Conservation (phyloP, 805 yeast genomes). For the Candida loeiensis region DNA sequence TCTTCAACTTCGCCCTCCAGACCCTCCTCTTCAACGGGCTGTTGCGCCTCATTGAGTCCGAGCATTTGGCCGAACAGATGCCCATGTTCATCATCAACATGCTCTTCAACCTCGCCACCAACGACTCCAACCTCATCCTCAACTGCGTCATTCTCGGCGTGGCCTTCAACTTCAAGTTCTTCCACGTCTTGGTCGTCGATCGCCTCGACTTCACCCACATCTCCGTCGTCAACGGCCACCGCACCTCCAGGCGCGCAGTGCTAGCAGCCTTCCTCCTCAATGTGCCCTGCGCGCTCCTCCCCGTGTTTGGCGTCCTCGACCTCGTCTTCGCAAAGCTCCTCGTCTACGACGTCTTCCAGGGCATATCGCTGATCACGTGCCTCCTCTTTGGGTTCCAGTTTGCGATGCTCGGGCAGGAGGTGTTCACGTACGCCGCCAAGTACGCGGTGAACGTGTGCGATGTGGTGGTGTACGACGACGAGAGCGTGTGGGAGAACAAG, state of each 20-base stretch:
- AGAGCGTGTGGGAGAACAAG: constrained; percentile 72
- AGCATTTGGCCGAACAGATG: constrained; percentile 47
- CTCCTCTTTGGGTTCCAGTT: constrained; percentile 75
- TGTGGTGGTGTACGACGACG: constrained; percentile 42
- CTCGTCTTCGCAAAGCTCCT: constrained; percentile 49
- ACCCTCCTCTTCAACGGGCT: constrained; percentile 54
- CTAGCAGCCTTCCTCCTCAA: constrained; percentile 32
- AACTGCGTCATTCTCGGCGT: constrained; percentile 40
- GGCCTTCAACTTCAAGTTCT: constrained; percentile 48
- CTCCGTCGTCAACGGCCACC: constrained; percentile 5
- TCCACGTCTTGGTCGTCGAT: constrained; percentile 70
- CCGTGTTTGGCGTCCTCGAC: constrained; percentile 48
- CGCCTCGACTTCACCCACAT: constrained; percentile 40
- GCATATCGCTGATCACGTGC: constrained; percentile 51
- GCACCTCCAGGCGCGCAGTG: constrained; percentile 14
- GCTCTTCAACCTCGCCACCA: constrained; percentile 62
- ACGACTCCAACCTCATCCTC: constrained; percentile 57
- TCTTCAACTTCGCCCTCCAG: constrained; percentile 4
- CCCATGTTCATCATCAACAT: constrained; percentile 40
- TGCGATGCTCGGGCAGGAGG: constrained; percentile 57
- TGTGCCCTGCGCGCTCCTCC: constrained; percentile 43
- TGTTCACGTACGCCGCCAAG: constrained; percentile 45
- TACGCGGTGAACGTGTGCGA: constrained; percentile 55
- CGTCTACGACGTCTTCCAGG: constrained; percentile 52
- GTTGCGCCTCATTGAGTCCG: constrained; percentile 68